Conservation (phyloP, 345 rosid genomes). For the Aethionema arabicum region DNA sequence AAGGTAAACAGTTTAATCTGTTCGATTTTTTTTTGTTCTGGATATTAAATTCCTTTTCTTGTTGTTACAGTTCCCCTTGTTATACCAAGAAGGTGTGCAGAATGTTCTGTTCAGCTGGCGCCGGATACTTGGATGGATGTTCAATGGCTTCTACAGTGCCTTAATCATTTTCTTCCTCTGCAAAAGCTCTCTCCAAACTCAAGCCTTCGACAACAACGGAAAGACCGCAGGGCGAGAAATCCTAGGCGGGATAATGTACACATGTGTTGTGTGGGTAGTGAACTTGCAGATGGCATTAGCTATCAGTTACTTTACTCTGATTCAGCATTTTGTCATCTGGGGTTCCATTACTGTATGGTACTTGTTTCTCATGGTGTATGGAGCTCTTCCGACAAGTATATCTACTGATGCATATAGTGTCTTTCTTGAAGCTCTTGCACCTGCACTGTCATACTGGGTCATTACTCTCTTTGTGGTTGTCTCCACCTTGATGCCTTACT, state of each 20-base stretch:
- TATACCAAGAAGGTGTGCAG: conserved; percentile 93
- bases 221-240: conserved; percentile 60
- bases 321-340: conserved; percentile 74
- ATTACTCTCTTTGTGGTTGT: conserved; percentile 50
- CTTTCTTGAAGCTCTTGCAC: conserved; percentile 76
- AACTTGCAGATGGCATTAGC: conserved; percentile 78
- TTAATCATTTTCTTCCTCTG: conserved; percentile 68
- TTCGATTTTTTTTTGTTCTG: conserved; percentile 1
- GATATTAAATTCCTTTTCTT: not conserved
- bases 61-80: conserved; percentile 62
- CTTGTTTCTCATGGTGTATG: conserved; percentile 62
- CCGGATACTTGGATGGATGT: conserved; percentile 76
- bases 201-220: conserved; percentile 66
- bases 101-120: conserved; percentile 84
- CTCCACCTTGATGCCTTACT: conserved; percentile 62
- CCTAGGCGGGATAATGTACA: conserved; percentile 72
- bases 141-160: conserved; percentile 64
- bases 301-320: conserved; percentile 70
- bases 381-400: conserved; percentile 43
- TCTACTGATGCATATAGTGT: conserved; percentile 60
- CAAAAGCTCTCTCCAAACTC: conserved; percentile 55
- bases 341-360: conserved; percentile 70
- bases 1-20: conserved; percentile 47
- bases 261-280: conserved; percentile 86
- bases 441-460: conserved; percentile 77